Evolutionary conservation across 192 early-diverging fungal species (phyloP).

Genomic region (Gaertneriomyces sp.): DNA sequence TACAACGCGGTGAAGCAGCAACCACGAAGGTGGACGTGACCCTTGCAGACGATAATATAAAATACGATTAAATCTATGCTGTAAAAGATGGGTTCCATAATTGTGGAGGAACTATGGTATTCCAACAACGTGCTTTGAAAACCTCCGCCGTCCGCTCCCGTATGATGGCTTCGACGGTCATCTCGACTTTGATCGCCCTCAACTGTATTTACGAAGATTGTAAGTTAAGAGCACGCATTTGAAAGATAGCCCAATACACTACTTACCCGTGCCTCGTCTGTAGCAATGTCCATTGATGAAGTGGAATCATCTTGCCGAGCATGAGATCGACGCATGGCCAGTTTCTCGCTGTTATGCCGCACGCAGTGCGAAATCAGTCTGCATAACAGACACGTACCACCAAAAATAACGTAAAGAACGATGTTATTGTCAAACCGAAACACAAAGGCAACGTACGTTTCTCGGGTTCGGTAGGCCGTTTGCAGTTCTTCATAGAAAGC

Average conservation of each 20-base stretch:
- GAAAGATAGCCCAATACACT: neutral
- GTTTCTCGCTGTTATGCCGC: neutral
- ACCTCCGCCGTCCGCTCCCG: conserved; percentile 23
- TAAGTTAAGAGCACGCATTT: neutral
- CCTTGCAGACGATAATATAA: too few relatives aligned
- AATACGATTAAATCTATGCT: too few relatives aligned
- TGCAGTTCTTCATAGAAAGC: conserved; percentile 12
- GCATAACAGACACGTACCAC: neutral
- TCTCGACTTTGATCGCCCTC: conserved; percentile 4
- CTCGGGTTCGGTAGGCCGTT: conserved; percentile 10
- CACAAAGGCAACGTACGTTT: conserved; percentile 9
- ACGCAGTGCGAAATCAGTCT: conserved; percentile 18
- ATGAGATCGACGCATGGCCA: conserved; percentile 7
- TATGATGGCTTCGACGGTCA: conserved; percentile 24
- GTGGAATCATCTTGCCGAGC: conserved; percentile 3
- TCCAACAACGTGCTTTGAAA: conserved; percentile 13
- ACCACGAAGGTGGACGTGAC: too few relatives aligned
- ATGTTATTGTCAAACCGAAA: neutral
- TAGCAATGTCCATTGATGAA: neutral
- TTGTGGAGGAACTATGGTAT: neutral
- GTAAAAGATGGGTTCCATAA: conserved; percentile 1
- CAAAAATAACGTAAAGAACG: neutral
- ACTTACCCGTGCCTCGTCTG: conserved; percentile 16
- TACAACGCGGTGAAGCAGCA: too few relatives aligned
- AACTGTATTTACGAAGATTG: neutral